phyloP scores from a whole-genome alignment of 225 moss, liverwort and hornwort species.

The Neckera pumila region DNA sequence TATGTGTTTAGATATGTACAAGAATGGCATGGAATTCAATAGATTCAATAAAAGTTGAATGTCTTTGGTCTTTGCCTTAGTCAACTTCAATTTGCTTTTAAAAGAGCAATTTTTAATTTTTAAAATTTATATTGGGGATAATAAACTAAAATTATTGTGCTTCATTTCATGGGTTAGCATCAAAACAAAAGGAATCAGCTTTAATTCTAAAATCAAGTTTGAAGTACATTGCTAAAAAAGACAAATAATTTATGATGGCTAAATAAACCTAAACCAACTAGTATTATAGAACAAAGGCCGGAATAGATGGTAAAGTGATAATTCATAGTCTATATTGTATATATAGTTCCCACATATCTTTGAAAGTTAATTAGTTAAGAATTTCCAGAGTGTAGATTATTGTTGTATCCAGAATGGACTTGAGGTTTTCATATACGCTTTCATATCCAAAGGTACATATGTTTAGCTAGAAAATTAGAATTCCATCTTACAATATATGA shows the following conservation, averaged over 20 bases:
- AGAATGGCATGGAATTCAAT: background rate
- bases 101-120: background rate
- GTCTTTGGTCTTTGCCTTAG: background rate
- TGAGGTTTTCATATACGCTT: background rate
- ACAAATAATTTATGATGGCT: fast-evolving
- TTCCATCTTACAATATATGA: no score
- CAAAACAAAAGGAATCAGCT: background rate
- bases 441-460: background rate
- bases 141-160: background rate
- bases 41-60: background rate
- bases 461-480: background rate
- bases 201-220: background rate
- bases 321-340: background rate
- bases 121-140: background rate
- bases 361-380: background rate
- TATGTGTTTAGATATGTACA: fast-evolving
- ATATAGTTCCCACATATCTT: background rate
- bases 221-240: fast-evolving
- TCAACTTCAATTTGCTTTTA: background rate
- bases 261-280: background rate
- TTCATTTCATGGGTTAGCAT: background rate
- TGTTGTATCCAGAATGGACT: background rate
- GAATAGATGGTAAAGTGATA: background rate
- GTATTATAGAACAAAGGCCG: fast-evolving
- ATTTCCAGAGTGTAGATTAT: background rate